These are phyloP conservation scores for Closterium sp. DNA, from an alignment of 139 green algal species.

Conservation along the genomic window DNA sequence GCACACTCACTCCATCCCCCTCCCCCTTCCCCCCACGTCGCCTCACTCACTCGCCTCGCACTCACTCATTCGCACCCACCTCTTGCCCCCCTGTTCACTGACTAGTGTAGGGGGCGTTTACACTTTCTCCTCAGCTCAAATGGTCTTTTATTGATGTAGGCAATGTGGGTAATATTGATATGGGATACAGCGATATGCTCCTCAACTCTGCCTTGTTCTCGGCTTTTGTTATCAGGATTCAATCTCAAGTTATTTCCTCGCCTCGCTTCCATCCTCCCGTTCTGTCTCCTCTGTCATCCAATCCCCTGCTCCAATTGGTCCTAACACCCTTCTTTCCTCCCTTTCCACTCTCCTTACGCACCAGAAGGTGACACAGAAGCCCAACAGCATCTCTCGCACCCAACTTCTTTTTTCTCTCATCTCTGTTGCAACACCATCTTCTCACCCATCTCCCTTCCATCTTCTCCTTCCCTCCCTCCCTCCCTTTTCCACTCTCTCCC, in stretches of 20 bases:
- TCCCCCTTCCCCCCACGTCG: not conserved
- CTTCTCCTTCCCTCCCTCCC: not conserved
- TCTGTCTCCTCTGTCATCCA: not conserved
- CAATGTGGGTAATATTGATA: too few relatives aligned
- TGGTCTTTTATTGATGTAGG: too few relatives aligned
- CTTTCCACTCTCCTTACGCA: not conserved
- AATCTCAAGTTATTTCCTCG: too few relatives aligned
- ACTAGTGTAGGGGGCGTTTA: too few relatives aligned
- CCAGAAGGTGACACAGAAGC: constrained; percentile 37
- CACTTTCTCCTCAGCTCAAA: too few relatives aligned
- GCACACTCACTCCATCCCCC: not conserved
- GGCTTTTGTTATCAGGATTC: too few relatives aligned
- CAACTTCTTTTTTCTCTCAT: not conserved
- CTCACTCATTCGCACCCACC: constrained; percentile 8
- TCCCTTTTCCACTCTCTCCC: not conserved
- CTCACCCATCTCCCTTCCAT: too few relatives aligned
- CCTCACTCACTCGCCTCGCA: too few relatives aligned
- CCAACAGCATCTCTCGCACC: constrained; percentile 23
- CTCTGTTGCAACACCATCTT: too few relatives aligned
- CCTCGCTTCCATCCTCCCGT: not conserved
- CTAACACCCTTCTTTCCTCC: not conserved
- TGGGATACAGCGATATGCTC: too few relatives aligned
- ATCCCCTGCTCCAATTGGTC: not conserved
- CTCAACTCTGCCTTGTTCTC: too few relatives aligned
- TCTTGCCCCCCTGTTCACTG: not conserved